Evolutionary conservation across 139 green algal genomes (phyloP).

Genomic region (Chlorella sp.): DNA sequence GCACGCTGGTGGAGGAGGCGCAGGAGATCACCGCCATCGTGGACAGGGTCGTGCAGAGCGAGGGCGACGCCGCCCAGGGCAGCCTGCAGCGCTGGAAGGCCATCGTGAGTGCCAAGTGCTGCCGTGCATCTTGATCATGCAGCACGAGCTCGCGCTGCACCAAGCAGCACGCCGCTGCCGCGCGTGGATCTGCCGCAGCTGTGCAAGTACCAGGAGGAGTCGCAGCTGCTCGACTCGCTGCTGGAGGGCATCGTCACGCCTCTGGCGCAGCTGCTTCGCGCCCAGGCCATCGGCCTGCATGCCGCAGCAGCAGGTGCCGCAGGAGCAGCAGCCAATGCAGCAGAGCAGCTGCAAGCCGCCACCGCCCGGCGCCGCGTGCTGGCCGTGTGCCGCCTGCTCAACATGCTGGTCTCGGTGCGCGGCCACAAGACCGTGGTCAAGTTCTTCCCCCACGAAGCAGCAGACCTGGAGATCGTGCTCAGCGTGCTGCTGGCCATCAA

Average conservation of each 20-base stretch:
- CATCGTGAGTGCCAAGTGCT: conserved; percentile 13
- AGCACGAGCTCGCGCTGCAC: neutral
- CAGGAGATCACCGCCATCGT: conserved; percentile 11
- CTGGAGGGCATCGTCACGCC: conserved; percentile 75
- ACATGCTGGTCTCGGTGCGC: conserved; percentile 69
- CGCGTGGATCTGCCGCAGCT: conserved; percentile 46
- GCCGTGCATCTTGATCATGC: neutral
- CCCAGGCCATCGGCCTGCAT: conserved; percentile 25
- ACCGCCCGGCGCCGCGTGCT: conserved; percentile 12
- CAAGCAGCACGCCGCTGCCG: neutral
- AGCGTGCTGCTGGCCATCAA: conserved; percentile 43
- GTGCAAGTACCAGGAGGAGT: conserved; percentile 91
- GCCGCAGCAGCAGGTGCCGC: neutral
- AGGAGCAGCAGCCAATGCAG: neutral
- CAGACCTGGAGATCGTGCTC: conserved; percentile 75
- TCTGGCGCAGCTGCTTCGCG: conserved; percentile 56
- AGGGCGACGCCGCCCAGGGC: neutral
- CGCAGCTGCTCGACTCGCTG: conserved; percentile 87
- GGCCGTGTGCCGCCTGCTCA: conserved; percentile 61
- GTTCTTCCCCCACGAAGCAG: conserved; percentile 85
- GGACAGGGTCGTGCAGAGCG: conserved; percentile 1
- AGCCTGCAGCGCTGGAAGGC: conserved; percentile 10
- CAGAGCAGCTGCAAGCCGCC: neutral
- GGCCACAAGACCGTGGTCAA: conserved; percentile 82
- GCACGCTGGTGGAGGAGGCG: conserved; percentile 12